Conservation (phyloP, 2,329 filamentous ascomycete species). For the Hypomyces rosellus region DNA sequence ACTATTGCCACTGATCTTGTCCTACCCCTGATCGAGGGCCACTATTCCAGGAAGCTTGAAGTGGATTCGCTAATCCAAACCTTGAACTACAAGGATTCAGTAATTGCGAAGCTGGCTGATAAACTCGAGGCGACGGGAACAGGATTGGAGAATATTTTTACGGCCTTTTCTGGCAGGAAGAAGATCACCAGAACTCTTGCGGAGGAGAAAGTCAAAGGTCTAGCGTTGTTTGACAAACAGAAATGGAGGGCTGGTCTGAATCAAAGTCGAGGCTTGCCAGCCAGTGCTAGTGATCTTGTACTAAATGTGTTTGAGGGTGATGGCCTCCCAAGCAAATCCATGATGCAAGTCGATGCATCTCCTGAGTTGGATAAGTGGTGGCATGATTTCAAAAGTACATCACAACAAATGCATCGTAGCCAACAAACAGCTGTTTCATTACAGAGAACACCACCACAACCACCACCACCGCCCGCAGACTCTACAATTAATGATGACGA, state of each 20-base stretch:
- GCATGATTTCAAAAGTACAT: conserved; percentile 33
- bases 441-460: conserved; percentile 7
- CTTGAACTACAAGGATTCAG: conserved; percentile 45
- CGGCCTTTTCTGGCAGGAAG: conserved; percentile 41
- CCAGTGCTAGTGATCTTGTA: conserved; percentile 33
- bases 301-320: conserved; percentile 34
- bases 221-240: conserved; percentile 40
- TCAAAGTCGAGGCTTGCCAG: conserved; percentile 18
- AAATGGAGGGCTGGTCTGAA: conserved; percentile 31
- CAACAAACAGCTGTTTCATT: conserved; percentile 12
- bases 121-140: conserved; percentile 48
- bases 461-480: conserved; percentile 14
- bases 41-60: conserved; percentile 34
- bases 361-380: conserved; percentile 43
- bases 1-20: conserved; percentile 43
- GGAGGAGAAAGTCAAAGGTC: conserved; percentile 44
- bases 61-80: conserved; percentile 36
- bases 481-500: conserved; percentile 30
- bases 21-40: conserved; percentile 44
- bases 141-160: conserved; percentile 49
- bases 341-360: conserved; percentile 26
- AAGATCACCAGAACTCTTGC: conserved; percentile 38
- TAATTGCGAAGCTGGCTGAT: conserved; percentile 45
- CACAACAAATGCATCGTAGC: conserved; percentile 17
- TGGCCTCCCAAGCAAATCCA: conserved; percentile 25